Base-by-base conservation (phyloP, 2,329 filamentous ascomycete species). In the Fusarium chaquense region DNA sequence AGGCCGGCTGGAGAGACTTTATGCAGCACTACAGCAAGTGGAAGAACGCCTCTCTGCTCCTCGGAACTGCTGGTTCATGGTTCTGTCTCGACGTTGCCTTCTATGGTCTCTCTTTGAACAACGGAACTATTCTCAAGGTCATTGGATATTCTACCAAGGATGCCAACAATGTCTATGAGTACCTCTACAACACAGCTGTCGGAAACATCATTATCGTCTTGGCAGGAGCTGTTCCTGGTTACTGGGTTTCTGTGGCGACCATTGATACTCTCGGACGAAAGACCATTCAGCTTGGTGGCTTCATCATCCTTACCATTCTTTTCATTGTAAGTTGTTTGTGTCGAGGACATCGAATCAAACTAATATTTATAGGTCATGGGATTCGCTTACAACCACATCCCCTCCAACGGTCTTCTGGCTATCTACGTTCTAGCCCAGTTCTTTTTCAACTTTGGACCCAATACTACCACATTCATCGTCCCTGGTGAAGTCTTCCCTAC, bases 51-150 rank as follows among this genome's bases (percentile, higher is more conserved):
- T 88, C 90, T 76, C 85, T 94, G 18, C 86, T 93, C 0, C 82
- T 93, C 43, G 92, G 92, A n/a, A 95, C 92, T 15, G 91, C 92
- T 15, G 90, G 91, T 41, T 95, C 93, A 4, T 97, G 93, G 93
- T 95, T 94, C 80, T 87, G 92, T 80, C 89, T 93, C 55, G 83
- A 83, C 66, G 79, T 84, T 62, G 87, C 87, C 32, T 88, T 88
- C 77, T 91, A 91, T 72, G 89, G 89, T 56, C 86, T 94, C 24
- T 90, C 90, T 35, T 84, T 95, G 51, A 94, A 94, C 80, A 94
- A 93, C 79, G 87, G 89, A 26, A 87, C 88, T 62, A 93, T 94
- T 67, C 86, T 94, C 26, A 78, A 82, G 28, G 86, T 87, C 5
- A 94, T 94, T 74, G 92, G 92, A 51, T 95, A 90, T 81, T 89